Conservation (phyloP, 768 basidiomycete genomes). For the Candolleomyces efflorescens region DNA sequence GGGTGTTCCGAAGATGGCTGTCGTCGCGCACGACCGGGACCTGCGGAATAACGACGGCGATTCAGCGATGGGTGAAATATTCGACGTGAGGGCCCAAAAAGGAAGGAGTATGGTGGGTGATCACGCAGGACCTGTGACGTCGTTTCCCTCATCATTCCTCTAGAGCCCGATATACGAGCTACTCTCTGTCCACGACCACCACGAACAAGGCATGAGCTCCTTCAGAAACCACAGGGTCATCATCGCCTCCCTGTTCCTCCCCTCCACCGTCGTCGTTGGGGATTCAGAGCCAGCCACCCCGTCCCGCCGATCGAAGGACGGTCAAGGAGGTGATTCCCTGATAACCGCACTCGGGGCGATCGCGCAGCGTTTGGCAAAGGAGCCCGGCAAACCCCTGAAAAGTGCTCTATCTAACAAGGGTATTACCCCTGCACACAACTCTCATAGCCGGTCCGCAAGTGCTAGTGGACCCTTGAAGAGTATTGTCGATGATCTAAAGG, state of each 20-base stretch:
- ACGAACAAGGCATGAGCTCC: slow-evolving; percentile 48
- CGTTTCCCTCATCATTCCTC: neutral
- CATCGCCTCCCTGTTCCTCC: slow-evolving; percentile 83
- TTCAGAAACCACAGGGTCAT: slow-evolving; percentile 70
- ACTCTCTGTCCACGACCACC: slow-evolving; percentile 4
- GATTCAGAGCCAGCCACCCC: slow-evolving; percentile 54
- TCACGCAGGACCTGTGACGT: slow-evolving; percentile 2
- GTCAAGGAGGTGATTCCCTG: slow-evolving; percentile 10
- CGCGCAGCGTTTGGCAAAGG: slow-evolving; percentile 14
- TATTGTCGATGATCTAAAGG: slow-evolving; percentile 76
- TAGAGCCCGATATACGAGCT: slow-evolving; percentile 2
- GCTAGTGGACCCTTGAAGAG: slow-evolving; percentile 48
- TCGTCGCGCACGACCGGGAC: neutral
- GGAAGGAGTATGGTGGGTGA: neutral
- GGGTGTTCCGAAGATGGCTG: slow-evolving; percentile 7
- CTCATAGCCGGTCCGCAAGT: slow-evolving; percentile 21
- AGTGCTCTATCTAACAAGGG: slow-evolving; percentile 13
- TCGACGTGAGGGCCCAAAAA: slow-evolving; percentile 3
- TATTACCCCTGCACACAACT: slow-evolving; percentile 11
- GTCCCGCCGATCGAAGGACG: slow-evolving; percentile 23
- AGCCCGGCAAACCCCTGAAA: slow-evolving; percentile 5
- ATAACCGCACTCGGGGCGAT: slow-evolving; percentile 19
- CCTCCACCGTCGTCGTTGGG: slow-evolving; percentile 63
- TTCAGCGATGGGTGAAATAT: neutral
- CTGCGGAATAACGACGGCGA: slow-evolving; percentile 7